Evolutionary conservation across 345 rosid species (phyloP), one percentile per base, ranked within the genome.

Genomic region (Populus deltoides): DNA sequence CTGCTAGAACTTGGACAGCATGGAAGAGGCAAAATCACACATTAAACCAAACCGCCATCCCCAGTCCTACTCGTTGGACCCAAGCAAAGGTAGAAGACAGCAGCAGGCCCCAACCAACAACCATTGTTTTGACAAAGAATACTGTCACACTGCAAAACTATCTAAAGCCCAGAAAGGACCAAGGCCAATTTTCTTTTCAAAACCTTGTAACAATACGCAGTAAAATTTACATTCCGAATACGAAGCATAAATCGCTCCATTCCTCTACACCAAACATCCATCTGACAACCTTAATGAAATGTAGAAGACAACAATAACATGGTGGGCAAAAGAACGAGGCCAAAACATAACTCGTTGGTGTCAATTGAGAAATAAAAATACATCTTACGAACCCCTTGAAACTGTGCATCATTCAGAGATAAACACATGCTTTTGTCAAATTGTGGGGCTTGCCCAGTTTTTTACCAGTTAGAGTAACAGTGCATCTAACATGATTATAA

Each of bases 401-500:
- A 20, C 18, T 55, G 35, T 31, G 15, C 12, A 59, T 18, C 6
- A 51, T 8, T 90, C 83, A 88, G 31, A 78, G 75, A 73, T 87
- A 88, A 66, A 76, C 66, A 80, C 98, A 92, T 16, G 90, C 79
- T 75, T 81, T 29, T 7, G 89, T 86, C 81, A 90, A 78, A 75
- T 83, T 87, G 71, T 81, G 87, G 59, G 82, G 86, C 86, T 85
- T 85, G 81, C 97, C 97, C 22, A 93, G 90, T 61, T 76, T 81
- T 62, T 82, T 80, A 68, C 96, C 89, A 76, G 83, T 76, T 7
- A 96, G 80, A 72, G 90, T 88, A 74, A 91, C 85, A 4, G 88
- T 83, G 81, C 99, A 96, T 51, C 89, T 83, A 71, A 92, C 76
- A 67, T 59, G 81, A 20, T 85, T 49, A 43, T 90, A 81, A 80